A percentile compares a stretch with the other conserved stretches of the same genome.
Evolutionary conservation across 441 rosid genomes (phyloP).

Genomic region (Geranium incanum): DNA sequence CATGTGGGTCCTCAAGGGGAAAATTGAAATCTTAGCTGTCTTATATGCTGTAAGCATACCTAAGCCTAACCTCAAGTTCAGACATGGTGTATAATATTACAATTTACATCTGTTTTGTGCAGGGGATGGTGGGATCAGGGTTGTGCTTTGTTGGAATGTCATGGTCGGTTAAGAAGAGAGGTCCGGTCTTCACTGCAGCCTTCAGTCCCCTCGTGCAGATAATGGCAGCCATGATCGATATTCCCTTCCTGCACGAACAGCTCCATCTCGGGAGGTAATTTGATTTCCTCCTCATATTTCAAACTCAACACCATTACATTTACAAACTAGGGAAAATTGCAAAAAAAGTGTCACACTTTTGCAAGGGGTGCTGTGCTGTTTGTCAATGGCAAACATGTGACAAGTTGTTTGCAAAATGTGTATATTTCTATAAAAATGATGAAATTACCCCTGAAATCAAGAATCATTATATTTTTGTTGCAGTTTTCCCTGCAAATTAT

Average conservation of each 20-base stretch:
- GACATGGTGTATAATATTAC: background rate
- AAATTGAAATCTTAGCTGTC: conserved; percentile 37
- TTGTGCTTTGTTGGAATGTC: conserved; percentile 55
- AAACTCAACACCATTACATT: background rate
- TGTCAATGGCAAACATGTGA: too few species aligned
- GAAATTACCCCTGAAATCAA: too few species aligned
- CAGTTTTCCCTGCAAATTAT: background rate
- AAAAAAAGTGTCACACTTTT: too few species aligned
- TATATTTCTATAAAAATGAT: too few species aligned
- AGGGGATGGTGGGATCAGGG: conserved; percentile 62
- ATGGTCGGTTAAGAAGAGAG: conserved; percentile 62
- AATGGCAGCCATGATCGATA: conserved; percentile 46
- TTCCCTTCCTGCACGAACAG: conserved; percentile 48
- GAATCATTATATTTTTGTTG: too few species aligned
- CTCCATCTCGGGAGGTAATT: conserved; percentile 53
- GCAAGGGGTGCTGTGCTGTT: too few species aligned
- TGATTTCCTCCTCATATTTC: background rate
- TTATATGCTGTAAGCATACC: conserved; percentile 40
- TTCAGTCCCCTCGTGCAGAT: conserved; percentile 59
- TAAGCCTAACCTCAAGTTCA: background rate
- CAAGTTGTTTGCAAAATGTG: too few species aligned
- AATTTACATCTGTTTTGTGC: conserved; percentile 2
- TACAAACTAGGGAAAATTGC: background rate
- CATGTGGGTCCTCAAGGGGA: conserved; percentile 43
- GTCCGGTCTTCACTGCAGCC: conserved; percentile 61